Conservation (phyloP, 768 basidiomycete species). For the Trametes maxima region DNA sequence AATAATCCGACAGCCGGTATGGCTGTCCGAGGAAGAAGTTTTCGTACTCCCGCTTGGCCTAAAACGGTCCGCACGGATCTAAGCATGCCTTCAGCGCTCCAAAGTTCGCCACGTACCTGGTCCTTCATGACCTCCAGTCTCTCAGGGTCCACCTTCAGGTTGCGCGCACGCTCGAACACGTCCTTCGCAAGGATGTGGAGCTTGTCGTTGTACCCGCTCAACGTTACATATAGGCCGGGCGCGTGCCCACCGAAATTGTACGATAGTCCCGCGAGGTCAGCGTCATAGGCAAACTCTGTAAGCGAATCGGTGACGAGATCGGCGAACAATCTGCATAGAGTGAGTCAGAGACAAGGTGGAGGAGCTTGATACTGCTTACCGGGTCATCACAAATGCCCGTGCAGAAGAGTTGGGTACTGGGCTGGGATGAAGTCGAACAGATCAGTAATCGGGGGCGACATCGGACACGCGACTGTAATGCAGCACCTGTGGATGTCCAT, state of each 20-base stretch:
- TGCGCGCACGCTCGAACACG: slow-evolving; percentile 69
- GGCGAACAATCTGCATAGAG: slow-evolving; percentile 63
- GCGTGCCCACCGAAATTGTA: slow-evolving; percentile 67
- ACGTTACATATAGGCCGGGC: slow-evolving; percentile 66
- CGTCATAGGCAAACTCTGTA: slow-evolving; percentile 90
- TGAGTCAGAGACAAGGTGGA: background rate
- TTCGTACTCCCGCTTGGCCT: slow-evolving; percentile 78
- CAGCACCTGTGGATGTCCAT: slow-evolving; percentile 74
- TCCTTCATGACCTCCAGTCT: slow-evolving; percentile 84
- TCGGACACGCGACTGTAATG: background rate
- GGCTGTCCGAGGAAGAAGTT: slow-evolving; percentile 90
- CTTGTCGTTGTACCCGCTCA: slow-evolving; percentile 94
- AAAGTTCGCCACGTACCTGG: slow-evolving; percentile 52
- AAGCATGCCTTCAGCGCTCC: background rate
- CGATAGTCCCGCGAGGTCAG: slow-evolving; percentile 84
- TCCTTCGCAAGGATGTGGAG: slow-evolving; percentile 70
- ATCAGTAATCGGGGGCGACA: background rate
- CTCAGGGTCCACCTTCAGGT: slow-evolving; percentile 64
- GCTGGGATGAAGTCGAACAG: slow-evolving; percentile 36
- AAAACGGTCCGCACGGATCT: background rate
- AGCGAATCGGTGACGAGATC: slow-evolving; percentile 89
- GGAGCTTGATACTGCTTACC: slow-evolving; percentile 42
- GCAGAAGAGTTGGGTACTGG: slow-evolving; percentile 64
- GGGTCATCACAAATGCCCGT: slow-evolving; percentile 70
- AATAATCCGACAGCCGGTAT: slow-evolving; percentile 78